phyloP scores from a whole-genome alignment of 2,329 filamentous ascomycete species.

The Fusarium multiceps region DNA sequence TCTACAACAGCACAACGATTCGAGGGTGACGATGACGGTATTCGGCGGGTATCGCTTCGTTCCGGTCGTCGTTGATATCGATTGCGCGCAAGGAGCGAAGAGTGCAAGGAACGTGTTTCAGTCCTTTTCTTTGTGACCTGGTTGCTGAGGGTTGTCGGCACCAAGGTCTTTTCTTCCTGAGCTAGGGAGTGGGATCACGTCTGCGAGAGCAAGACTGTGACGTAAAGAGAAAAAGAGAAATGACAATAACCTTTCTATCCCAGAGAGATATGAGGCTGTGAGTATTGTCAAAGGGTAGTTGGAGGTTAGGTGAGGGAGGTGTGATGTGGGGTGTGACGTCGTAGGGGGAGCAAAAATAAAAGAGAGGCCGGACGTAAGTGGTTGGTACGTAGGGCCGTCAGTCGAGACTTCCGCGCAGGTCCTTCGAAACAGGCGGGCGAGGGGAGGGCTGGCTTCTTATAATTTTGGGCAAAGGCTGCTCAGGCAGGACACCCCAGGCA shows the following conservation, averaged over 20 bases:
- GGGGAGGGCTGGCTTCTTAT: slow-evolving; percentile 68
- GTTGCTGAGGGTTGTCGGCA: slow-evolving; percentile 46
- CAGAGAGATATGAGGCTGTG: slow-evolving; percentile 36
- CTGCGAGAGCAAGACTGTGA: slow-evolving; percentile 27
- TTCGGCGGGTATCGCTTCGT: slow-evolving; percentile 50
- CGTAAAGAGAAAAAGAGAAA: slow-evolving; percentile 31
- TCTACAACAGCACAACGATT: slow-evolving; percentile 53
- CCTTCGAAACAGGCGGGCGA: slow-evolving; percentile 61
- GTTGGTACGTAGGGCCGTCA: slow-evolving; percentile 64
- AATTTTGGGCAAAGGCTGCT: slow-evolving; percentile 59
- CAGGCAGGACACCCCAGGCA: slow-evolving; percentile 57
- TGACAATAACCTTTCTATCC: slow-evolving; percentile 2
- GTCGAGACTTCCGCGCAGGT: slow-evolving; percentile 68
- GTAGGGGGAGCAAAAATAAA: slow-evolving; percentile 49
- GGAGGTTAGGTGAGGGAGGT: slow-evolving; percentile 7
- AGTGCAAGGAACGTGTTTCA: slow-evolving; percentile 57
- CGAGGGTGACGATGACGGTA: slow-evolving; percentile 49
- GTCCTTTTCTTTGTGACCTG: slow-evolving; percentile 50
- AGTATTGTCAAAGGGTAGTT: slow-evolving; percentile 32
- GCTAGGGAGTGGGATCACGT: slow-evolving; percentile 42
- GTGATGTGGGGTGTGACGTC: slow-evolving; percentile 51
- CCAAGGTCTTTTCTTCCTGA: slow-evolving; percentile 39
- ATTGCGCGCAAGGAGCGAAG: slow-evolving; percentile 50
- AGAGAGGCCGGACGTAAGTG: slow-evolving; percentile 59
- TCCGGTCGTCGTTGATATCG: slow-evolving; percentile 52